These are phyloP conservation scores for Thamnidium elegans DNA, from an alignment of 192 early-diverging fungal species.

Conservation along the genomic window DNA sequence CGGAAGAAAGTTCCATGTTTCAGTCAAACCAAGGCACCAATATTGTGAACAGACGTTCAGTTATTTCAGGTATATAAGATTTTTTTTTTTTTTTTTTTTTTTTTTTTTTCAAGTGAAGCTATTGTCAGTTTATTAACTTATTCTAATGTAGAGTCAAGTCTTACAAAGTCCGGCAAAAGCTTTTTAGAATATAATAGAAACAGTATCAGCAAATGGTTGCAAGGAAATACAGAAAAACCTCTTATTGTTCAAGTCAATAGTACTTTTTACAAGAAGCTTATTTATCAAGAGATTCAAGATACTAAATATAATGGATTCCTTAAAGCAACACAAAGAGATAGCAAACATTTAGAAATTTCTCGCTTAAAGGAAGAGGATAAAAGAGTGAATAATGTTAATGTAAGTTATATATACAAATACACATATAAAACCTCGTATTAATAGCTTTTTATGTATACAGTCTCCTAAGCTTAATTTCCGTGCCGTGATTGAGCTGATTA, in stretches of 20 bases:
- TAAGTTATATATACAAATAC: neutral
- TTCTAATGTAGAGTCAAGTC: neutral
- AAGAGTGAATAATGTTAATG: constrained; percentile 15
- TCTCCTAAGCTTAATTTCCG: constrained; percentile 56
- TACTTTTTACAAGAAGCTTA: constrained; percentile 64
- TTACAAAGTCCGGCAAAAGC: neutral
- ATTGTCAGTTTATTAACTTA: neutral
- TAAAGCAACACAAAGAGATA: constrained; percentile 36
- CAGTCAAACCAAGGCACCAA: neutral
- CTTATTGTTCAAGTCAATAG: constrained; percentile 49
- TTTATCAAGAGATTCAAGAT: constrained; percentile 71
- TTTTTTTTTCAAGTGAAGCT: too few relatives aligned
- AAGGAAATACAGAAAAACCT: constrained; percentile 23
- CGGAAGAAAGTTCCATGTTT: constrained; percentile 47
- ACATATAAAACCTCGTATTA: neutral
- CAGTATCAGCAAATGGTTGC: constrained; percentile 43
- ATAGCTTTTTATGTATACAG: neutral
- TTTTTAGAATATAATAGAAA: constrained; percentile 14
- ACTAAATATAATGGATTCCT: constrained; percentile 48
- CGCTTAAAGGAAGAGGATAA: constrained; percentile 51
- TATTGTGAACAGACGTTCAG: neutral
- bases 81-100: too few relatives aligned
- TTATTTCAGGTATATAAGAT: too few relatives aligned
- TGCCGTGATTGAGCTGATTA: constrained; percentile 74
- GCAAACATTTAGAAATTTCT: constrained; percentile 41